Percentiles rank a stretch among this genome's conserved stretches.
Conservation (phyloP, 768 basidiomycete genomes). For the Suillus discolor region DNA sequence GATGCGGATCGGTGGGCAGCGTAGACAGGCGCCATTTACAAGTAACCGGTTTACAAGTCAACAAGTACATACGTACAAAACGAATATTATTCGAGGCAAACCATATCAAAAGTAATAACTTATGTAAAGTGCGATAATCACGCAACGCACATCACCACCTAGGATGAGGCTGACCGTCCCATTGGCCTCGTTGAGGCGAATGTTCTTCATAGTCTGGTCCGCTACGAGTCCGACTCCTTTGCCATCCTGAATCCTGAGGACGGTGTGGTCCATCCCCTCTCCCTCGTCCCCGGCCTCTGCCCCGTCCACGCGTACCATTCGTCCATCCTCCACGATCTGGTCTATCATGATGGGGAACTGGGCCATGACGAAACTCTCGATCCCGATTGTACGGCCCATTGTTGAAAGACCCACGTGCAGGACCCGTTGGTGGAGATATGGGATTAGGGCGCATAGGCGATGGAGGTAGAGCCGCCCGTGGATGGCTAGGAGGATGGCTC, state of each 20-base stretch:
- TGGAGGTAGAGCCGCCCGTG: conserved; percentile 29
- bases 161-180: conserved; percentile 11
- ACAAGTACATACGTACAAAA: conserved; percentile 3
- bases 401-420: conserved; percentile 25
- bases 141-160: not conserved
- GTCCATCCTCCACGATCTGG: conserved; percentile 38
- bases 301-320: conserved; percentile 29
- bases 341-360: conserved; percentile 30
- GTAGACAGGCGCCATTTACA: not conserved
- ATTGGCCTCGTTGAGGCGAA: conserved; percentile 7
- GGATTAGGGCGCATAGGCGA: conserved; percentile 20
- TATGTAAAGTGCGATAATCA: not conserved
- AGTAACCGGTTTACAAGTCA: not conserved
- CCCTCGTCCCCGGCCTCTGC: conserved; percentile 33
- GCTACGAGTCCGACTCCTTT: conserved; percentile 39
- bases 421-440: conserved; percentile 17
- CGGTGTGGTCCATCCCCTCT: conserved; percentile 35
- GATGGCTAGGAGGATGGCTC: conserved; percentile 21
- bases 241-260: conserved; percentile 63
- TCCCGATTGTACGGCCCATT: conserved; percentile 31
- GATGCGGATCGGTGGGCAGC: not conserved
- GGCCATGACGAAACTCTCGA: conserved; percentile 25
- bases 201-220: conserved; percentile 16
- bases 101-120: conserved; percentile 10
- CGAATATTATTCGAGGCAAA: conserved; percentile 1